These are phyloP conservation scores for Gossypium schwendimanii DNA, from an alignment of 441 rosid genomes.

Conservation along the genomic window DNA sequence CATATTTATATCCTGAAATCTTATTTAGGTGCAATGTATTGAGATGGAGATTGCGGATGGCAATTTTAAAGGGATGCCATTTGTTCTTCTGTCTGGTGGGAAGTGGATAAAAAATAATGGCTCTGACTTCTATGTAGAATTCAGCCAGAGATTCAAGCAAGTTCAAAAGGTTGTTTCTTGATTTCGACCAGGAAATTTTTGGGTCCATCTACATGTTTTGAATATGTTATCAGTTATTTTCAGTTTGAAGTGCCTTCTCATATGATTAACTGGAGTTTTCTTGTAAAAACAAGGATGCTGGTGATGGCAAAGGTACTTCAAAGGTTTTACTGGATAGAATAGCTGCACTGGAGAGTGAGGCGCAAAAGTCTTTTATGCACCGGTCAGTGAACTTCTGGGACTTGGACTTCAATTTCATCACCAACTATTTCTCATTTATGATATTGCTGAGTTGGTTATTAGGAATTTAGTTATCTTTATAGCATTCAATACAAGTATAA, in stretches of 20 bases:
- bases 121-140: constrained; percentile 78
- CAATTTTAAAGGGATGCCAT: constrained; percentile 76
- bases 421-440: background rate
- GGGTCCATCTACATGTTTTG: background rate
- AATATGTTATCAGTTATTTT: constrained; percentile 1
- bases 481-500: background rate
- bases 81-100: constrained; percentile 67
- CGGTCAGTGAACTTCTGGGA: constrained; percentile 48
- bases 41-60: constrained; percentile 75
- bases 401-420: background rate
- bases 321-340: constrained; percentile 69
- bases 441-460: background rate
- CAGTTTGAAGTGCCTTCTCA: background rate
- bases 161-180: constrained; percentile 51
- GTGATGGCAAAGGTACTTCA: constrained; percentile 83
- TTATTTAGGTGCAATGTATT: constrained; percentile 62
- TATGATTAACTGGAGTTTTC: constrained; percentile 16
- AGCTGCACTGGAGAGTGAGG: constrained; percentile 79
- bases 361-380: constrained; percentile 98
- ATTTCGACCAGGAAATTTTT: background rate
- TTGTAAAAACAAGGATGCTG: constrained; percentile 44
- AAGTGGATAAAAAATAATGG: constrained; percentile 77
- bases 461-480: background rate
- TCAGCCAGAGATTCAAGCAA: constrained; percentile 41
- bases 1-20: constrained; percentile 8